phyloP scores from a whole-genome alignment of 2,329 filamentous ascomycete genomes.

The Stagonosporopsis rhizophila region DNA sequence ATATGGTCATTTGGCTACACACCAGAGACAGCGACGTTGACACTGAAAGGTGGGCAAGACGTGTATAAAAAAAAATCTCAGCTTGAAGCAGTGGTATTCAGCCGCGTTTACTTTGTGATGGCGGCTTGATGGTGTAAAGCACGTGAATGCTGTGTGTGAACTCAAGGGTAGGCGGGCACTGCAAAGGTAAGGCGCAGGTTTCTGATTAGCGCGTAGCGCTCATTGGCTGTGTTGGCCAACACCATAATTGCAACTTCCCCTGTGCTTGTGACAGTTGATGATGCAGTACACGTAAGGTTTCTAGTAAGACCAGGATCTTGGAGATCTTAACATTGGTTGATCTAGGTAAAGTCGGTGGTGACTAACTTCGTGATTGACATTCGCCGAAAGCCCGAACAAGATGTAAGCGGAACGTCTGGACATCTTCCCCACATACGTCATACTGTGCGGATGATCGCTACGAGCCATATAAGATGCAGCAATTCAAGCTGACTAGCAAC shows the following conservation, averaged over 20 bases:
- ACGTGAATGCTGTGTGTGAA: background rate
- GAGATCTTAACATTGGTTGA: background rate
- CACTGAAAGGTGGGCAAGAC: background rate
- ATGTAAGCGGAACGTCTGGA: conserved; percentile 1
- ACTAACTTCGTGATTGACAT: conserved; percentile 4
- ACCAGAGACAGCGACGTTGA: background rate
- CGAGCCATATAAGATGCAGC: background rate
- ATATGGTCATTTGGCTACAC: background rate
- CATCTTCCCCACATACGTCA: conserved; percentile 10
- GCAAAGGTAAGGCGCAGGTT: background rate
- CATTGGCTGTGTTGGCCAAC: background rate
- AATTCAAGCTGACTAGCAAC: background rate
- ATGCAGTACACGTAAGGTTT: background rate
- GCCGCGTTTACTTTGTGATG: background rate
- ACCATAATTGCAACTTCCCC: too few relatives aligned
- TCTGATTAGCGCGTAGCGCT: conserved; percentile 7
- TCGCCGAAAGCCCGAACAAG: conserved; percentile 8
- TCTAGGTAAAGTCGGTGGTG: background rate
- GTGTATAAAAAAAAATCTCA: background rate
- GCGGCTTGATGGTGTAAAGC: background rate
- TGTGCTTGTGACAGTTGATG: background rate
- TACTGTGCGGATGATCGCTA: conserved; percentile 5
- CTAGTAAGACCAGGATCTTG: too few relatives aligned
- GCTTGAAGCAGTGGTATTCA: background rate
- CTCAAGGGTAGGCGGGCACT: background rate